These are phyloP conservation scores for Dipteronia sinensis DNA, from an alignment of 345 rosid genomes.

Conservation along the genomic window DNA sequence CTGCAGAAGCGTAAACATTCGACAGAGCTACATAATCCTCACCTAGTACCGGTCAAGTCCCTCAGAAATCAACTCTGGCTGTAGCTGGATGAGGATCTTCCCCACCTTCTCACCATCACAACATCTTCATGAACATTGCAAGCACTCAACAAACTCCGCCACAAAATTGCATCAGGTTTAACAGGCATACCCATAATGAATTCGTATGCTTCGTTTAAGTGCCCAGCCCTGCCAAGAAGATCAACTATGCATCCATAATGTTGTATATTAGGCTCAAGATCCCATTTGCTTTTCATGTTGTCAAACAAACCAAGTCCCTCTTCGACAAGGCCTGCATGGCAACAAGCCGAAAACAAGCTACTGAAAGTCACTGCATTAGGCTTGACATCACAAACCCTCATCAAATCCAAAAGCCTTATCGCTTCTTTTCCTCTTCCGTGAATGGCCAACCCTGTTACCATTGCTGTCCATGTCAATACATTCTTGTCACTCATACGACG, in stretches of 20 bases:
- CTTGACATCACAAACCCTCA: constrained; percentile 39
- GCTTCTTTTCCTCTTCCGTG: constrained; percentile 61
- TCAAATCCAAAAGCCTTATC: constrained; percentile 41
- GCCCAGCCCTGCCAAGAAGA: constrained; percentile 59
- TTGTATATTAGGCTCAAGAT: constrained; percentile 37
- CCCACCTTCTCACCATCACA: constrained; percentile 46
- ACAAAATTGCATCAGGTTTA: constrained; percentile 44
- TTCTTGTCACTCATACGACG: constrained; percentile 47
- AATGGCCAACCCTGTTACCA: constrained; percentile 61
- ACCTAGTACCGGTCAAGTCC: constrained; percentile 23
- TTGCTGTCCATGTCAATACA: constrained; percentile 67
- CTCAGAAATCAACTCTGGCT: constrained; percentile 16
- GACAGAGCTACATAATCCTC: constrained; percentile 63
- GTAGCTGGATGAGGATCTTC: constrained; percentile 41
- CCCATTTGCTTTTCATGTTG: constrained; percentile 38
- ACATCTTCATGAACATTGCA: constrained; percentile 55
- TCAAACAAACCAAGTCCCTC: constrained; percentile 56
- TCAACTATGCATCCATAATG: constrained; percentile 58
- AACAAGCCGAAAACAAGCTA: constrained; percentile 62
- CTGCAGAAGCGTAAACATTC: constrained; percentile 55
- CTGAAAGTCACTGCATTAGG: constrained; percentile 64
- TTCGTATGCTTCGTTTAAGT: constrained; percentile 48
- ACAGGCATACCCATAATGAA: constrained; percentile 48
- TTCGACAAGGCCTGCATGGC: constrained; percentile 54
- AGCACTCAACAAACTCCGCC: constrained; percentile 54